phyloP scores from a whole-genome alignment of 768 basidiomycete genomes.

The Termitomyces sp. region DNA sequence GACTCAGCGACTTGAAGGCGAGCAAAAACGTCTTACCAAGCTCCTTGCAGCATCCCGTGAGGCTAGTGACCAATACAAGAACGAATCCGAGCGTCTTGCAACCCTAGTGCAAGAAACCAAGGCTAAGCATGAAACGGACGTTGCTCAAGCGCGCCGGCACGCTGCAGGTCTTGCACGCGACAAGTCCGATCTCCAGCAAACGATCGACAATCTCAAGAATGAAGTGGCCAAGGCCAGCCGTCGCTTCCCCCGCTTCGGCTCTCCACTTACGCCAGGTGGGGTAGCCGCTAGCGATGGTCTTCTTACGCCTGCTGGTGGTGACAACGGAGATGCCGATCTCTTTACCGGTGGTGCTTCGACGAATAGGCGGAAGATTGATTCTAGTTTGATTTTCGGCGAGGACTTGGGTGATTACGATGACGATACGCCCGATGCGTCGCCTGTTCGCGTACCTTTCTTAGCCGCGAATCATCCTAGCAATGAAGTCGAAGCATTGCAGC shows the following conservation, averaged over 20 bases:
- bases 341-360: constrained; percentile 66
- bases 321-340: constrained; percentile 59
- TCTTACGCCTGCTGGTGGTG: constrained; percentile 48
- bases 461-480: constrained; percentile 72
- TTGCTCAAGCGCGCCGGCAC: constrained; percentile 86
- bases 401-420: constrained; percentile 40
- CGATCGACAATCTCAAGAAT: constrained; percentile 71
- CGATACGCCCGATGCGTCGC: constrained; percentile 63
- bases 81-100: constrained; percentile 73
- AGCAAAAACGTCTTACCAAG: constrained; percentile 78
- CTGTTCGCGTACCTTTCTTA: constrained; percentile 49
- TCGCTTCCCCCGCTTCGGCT: constrained; percentile 61
- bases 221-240: constrained; percentile 66
- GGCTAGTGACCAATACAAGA: constrained; percentile 79
- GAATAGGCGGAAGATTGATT: constrained; percentile 52
- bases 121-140: constrained; percentile 90
- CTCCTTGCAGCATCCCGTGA: constrained; percentile 72
- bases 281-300: constrained; percentile 42
- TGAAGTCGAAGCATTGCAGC: constrained; percentile 79
- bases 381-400: constrained; percentile 31
- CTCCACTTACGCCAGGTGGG: constrained; percentile 69
- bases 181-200: constrained; percentile 85
- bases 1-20: constrained; percentile 69
- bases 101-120: constrained; percentile 68
- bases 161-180: constrained; percentile 87